Evolutionary conservation across 2,329 filamentous ascomycete species (phyloP).

Genomic region (Penicillium sp.): DNA sequence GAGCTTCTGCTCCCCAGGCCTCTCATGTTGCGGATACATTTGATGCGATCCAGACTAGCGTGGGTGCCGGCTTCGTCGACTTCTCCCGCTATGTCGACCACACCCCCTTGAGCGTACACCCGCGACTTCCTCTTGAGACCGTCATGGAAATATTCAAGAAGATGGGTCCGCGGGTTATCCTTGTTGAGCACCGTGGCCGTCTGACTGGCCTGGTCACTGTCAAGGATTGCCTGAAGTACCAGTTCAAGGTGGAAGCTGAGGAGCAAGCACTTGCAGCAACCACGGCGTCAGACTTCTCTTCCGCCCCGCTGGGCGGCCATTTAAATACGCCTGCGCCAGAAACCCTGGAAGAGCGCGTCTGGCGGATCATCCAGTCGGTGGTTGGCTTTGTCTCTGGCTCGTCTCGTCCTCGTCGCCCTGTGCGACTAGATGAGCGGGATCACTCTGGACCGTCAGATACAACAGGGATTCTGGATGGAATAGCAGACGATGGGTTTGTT

Average conservation of each 20-base stretch:
- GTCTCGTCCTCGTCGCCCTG: conserved; percentile 15
- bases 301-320: conserved; percentile 27
- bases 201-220: conserved; percentile 88
- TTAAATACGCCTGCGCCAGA: conserved; percentile 24
- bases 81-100: conserved; percentile 87
- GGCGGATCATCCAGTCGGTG: conserved; percentile 42
- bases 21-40: conserved; percentile 56
- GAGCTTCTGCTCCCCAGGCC: conserved; percentile 31
- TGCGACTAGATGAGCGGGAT: conserved; percentile 19
- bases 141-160: conserved; percentile 99
- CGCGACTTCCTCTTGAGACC: conserved; percentile 87
- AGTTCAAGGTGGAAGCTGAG: conserved; percentile 91
- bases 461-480: conserved; percentile 54
- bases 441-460: conserved; percentile 23
- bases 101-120: conserved; percentile 89
- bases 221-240: conserved; percentile 96
- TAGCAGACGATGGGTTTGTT: conserved; percentile 53
- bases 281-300: conserved; percentile 25
- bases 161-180: conserved; percentile 89
- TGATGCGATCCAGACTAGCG: conserved; percentile 62
- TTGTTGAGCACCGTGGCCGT: conserved; percentile 86
- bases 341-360: conserved; percentile 41
- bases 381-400: conserved; percentile 22
- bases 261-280: conserved; percentile 62
- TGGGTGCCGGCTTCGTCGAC: conserved; percentile 67